These are phyloP conservation scores for Ceratobasidium sp. DNA, from an alignment of 1,284 basidiomycete species.

Conservation along the genomic window DNA sequence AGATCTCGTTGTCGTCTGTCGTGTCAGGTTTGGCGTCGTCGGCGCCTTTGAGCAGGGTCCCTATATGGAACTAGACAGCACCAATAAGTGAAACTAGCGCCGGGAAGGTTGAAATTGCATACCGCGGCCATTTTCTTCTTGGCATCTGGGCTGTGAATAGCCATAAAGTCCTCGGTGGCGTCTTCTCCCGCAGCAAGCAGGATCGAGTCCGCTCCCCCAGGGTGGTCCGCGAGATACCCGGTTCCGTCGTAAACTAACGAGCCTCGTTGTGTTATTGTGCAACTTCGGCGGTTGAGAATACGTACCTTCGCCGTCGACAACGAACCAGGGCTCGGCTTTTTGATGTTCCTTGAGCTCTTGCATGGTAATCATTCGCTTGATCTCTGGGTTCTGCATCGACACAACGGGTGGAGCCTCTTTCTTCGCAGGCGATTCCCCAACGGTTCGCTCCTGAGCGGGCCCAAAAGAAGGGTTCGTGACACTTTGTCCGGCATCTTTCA, in stretches of 20 bases:
- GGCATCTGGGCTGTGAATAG: constrained; percentile 68
- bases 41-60: constrained; percentile 56
- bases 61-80: constrained; percentile 60
- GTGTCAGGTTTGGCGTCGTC: not conserved
- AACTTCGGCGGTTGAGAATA: not conserved
- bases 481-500: constrained; percentile 66
- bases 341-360: constrained; percentile 65
- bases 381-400: constrained; percentile 60
- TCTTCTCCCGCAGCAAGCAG: constrained; percentile 72
- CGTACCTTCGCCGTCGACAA: constrained; percentile 65
- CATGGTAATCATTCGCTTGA: constrained; percentile 63
- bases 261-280: no score
- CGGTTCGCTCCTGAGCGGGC: constrained; percentile 29
- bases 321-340: constrained; percentile 70
- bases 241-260: constrained; percentile 66
- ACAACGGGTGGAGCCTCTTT: constrained; percentile 53
- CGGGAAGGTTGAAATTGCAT: constrained; percentile 27
- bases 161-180: constrained; percentile 74
- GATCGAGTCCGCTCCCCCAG: constrained; percentile 74
- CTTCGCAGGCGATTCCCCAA: constrained; percentile 40
- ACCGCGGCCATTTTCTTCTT: constrained; percentile 65
- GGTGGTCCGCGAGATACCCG: constrained; percentile 70
- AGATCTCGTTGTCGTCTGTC: not conserved
- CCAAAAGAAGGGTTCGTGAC: constrained; percentile 63
- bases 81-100: constrained; percentile 45